phyloP scores from a whole-genome alignment of 2,329 filamentous ascomycete species.

The Alternaria incomplexa region DNA sequence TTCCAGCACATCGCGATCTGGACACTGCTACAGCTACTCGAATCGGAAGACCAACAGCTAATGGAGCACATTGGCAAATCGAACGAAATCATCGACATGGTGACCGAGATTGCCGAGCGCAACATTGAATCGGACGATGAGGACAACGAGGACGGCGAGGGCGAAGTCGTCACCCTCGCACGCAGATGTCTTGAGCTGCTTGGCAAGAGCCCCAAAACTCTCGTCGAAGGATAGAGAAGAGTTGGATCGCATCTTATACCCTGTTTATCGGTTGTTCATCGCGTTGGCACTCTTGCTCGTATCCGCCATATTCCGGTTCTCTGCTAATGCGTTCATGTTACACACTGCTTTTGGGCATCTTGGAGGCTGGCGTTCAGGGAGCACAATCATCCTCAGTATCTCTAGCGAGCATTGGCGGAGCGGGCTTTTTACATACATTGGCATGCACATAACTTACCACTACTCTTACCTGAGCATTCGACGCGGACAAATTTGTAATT shows the following conservation, averaged over 20 bases:
- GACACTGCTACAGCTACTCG: constrained; percentile 93
- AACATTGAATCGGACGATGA: constrained; percentile 87
- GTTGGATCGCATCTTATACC: constrained; percentile 26
- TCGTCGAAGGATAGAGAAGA: constrained; percentile 74
- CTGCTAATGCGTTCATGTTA: constrained; percentile 31
- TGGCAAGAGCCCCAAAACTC: constrained; percentile 76
- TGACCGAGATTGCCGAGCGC: constrained; percentile 87
- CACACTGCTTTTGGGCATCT: constrained; percentile 22
- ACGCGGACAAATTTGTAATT: constrained; percentile 32
- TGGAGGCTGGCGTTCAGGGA: constrained; percentile 39
- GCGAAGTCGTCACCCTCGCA: constrained; percentile 89
- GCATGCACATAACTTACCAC: constrained; percentile 41
- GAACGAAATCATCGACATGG: constrained; percentile 89
- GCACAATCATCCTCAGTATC: constrained; percentile 37
- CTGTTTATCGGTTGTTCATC: constrained; percentile 28
- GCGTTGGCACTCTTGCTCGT: constrained; percentile 17
- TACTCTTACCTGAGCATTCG: constrained; percentile 13
- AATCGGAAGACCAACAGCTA: constrained; percentile 91
- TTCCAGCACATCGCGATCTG: constrained; percentile 99
- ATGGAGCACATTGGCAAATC: constrained; percentile 87
- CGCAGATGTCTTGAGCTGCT: constrained; percentile 88
- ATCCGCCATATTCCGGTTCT: constrained; percentile 31
- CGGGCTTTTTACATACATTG: constrained; percentile 38
- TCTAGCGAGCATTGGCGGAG: constrained; percentile 50
- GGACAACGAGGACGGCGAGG: constrained; percentile 86